These are phyloP conservation scores for Moesziomyces sp. DNA, from an alignment of 1,284 basidiomycete species.

Conservation along the genomic window DNA sequence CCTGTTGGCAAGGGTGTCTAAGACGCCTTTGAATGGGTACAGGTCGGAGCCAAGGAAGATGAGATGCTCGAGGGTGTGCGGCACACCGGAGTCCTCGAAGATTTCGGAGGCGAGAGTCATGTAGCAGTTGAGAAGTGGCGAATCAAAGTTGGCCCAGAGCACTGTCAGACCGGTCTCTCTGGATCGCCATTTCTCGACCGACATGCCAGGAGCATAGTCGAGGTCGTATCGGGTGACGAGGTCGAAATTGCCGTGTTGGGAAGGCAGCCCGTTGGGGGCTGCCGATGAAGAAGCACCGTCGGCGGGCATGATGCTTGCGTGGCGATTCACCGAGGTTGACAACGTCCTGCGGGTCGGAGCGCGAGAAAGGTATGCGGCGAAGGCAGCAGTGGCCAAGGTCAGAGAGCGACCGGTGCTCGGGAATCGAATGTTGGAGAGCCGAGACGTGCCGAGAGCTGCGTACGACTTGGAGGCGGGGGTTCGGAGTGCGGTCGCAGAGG, in stretches of 20 bases:
- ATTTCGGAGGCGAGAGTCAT: slow-evolving; percentile 92
- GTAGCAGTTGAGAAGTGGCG: slow-evolving; percentile 90
- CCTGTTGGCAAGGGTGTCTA: slow-evolving; percentile 96
- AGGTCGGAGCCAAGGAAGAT: slow-evolving; percentile 64
- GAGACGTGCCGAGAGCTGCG: neutral
- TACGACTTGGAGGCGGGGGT: slow-evolving; percentile 8
- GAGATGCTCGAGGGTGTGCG: slow-evolving; percentile 65
- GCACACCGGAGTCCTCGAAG: slow-evolving; percentile 71
- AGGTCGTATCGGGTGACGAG: slow-evolving; percentile 78
- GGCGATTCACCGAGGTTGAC: slow-evolving; percentile 2
- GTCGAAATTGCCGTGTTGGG: slow-evolving; percentile 77
- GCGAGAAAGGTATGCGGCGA: slow-evolving; percentile 12
- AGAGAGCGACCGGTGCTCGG: slow-evolving; percentile 10
- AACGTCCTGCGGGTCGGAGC: slow-evolving; percentile 13
- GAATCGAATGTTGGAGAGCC: slow-evolving; percentile 8
- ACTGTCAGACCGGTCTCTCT: slow-evolving; percentile 78
- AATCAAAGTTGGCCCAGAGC: slow-evolving; percentile 72
- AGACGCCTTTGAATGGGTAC: slow-evolving; percentile 93
- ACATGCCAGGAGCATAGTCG: slow-evolving; percentile 77
- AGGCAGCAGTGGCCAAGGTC: slow-evolving; percentile 13
- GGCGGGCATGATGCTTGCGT: slow-evolving; percentile 28
- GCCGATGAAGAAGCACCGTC: slow-evolving; percentile 14
- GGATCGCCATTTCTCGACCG: slow-evolving; percentile 85
- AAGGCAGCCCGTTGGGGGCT: slow-evolving; percentile 12
- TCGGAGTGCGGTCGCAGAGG: slow-evolving; percentile 16